Percentiles rank a stretch among this genome's conserved stretches.
Conservation (phyloP, 2,329 filamentous ascomycete genomes). For the Neoscytalidium dimidiatum region DNA sequence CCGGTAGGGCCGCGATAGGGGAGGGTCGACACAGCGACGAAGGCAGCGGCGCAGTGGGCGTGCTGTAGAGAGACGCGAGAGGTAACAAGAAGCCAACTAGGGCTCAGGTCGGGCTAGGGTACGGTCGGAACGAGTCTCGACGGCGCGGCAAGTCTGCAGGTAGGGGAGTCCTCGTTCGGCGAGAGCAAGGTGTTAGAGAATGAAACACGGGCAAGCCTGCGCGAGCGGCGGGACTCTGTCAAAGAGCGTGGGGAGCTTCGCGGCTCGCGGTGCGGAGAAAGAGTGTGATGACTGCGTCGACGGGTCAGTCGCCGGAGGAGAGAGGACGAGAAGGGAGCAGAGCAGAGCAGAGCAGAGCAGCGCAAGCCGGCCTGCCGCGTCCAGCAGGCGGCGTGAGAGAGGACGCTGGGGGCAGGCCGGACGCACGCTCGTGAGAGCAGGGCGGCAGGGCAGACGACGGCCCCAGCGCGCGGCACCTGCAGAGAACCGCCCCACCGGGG, state of each 20-base stretch:
- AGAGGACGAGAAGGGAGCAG: background rate
- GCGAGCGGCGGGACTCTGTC: constrained; percentile 17
- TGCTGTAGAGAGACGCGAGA: background rate
- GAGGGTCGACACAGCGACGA: constrained; percentile 6
- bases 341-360: too few species aligned
- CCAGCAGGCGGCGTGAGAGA: background rate
- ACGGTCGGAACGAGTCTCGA: constrained; percentile 6
- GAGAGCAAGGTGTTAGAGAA: constrained; percentile 14
- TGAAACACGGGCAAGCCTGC: constrained; percentile 19
- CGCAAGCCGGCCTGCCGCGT: background rate
- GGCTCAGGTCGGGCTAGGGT: background rate
- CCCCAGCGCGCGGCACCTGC: constrained; percentile 6
- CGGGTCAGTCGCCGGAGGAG: constrained; percentile 13
- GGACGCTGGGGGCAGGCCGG: constrained; percentile 14
- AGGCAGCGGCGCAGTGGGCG: background rate
- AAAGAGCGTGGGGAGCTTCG: constrained; percentile 13
- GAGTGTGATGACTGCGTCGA: constrained; percentile 11
- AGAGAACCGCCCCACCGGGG: constrained; percentile 6
- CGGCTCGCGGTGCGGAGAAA: constrained; percentile 8
- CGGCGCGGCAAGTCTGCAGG: background rate
- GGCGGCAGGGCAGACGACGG: background rate
- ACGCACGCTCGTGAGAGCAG: background rate
- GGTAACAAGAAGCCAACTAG: background rate
- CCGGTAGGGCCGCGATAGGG: background rate
- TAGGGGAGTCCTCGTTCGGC: constrained; percentile 6